phyloP scores from a whole-genome alignment of 2,329 filamentous ascomycete species.

The Cytospora schulzeri region DNA sequence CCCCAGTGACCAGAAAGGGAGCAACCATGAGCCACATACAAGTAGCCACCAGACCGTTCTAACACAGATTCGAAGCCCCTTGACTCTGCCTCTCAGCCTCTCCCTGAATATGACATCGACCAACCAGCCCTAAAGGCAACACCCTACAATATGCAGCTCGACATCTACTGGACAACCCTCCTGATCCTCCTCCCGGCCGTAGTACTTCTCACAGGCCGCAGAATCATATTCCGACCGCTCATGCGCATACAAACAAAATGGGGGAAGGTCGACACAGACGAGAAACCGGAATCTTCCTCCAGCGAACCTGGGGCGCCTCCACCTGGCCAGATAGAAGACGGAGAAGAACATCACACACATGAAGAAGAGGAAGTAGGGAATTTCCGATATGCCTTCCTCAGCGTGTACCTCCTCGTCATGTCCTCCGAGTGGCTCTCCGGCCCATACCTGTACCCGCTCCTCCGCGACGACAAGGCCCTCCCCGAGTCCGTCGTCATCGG shows the following conservation, averaged over 20 bases:
- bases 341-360: background rate
- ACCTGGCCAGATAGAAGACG: background rate
- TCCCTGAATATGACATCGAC: background rate
- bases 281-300: background rate
- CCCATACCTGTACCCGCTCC: conserved; percentile 28
- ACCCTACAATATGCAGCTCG: conserved; percentile 23
- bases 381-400: conserved; percentile 26
- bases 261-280: conserved; percentile 2
- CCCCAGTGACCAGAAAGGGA: background rate
- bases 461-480: conserved; percentile 29
- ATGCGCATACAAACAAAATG: conserved; percentile 9
- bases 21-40: background rate
- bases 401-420: conserved; percentile 30
- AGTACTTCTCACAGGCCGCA: conserved; percentile 20
- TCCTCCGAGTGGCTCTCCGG: conserved; percentile 29
- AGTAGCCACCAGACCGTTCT: background rate
- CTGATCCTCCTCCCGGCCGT: conserved; percentile 27
- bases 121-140: background rate
- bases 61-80: background rate
- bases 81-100: background rate
- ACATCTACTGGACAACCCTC: conserved; percentile 29
- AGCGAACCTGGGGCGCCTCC: background rate
- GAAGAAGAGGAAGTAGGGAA: conserved; percentile 6
- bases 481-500: conserved; percentile 27
- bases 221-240: conserved; percentile 11